These are phyloP conservation scores for Lanmaoa rubissima DNA, from an alignment of 768 basidiomycete genomes.

Conservation along the genomic window DNA sequence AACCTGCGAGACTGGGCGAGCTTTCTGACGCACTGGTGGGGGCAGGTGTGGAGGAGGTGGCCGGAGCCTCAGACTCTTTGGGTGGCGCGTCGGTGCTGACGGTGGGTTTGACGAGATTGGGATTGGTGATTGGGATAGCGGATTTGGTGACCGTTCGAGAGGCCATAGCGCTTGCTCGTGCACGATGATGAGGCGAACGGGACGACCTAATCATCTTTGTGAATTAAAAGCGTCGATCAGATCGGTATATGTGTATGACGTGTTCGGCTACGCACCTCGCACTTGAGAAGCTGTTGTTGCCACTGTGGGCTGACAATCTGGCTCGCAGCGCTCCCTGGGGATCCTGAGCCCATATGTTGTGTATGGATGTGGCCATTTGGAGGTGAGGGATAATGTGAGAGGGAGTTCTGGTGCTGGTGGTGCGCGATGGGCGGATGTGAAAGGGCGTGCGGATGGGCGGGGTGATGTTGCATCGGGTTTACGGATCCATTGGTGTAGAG, in stretches of 20 bases:
- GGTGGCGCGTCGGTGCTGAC: slow-evolving; percentile 26
- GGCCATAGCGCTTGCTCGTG: slow-evolving; percentile 92
- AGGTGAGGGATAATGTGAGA: slow-evolving; percentile 79
- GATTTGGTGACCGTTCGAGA: slow-evolving; percentile 83
- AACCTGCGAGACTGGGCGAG: slow-evolving; percentile 35
- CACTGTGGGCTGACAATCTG: slow-evolving; percentile 81
- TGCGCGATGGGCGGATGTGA: slow-evolving; percentile 52
- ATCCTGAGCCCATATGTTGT: slow-evolving; percentile 57
- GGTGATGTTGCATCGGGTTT: slow-evolving; percentile 60
- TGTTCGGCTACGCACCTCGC: slow-evolving; percentile 65
- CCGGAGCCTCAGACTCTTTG: slow-evolving; percentile 32
- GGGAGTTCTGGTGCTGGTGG: slow-evolving; percentile 79
- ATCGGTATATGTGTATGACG: slow-evolving; percentile 17
- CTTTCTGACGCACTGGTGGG: slow-evolving; percentile 33
- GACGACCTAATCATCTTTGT: slow-evolving; percentile 78
- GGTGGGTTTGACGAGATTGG: slow-evolving; percentile 61
- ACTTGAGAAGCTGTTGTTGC: slow-evolving; percentile 92
- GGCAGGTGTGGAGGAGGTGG: slow-evolving; percentile 29
- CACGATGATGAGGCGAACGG: slow-evolving; percentile 89
- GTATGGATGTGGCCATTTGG: slow-evolving; percentile 63
- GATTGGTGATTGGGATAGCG: slow-evolving; percentile 90
- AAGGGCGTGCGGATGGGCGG: slow-evolving; percentile 51
- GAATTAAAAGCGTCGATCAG: slow-evolving; percentile 22
- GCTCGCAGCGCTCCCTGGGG: slow-evolving; percentile 51
- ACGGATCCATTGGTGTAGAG: slow-evolving; percentile 71